Conservation (phyloP, 2,329 filamentous ascomycete genomes). For the Talaromyces sp. region DNA sequence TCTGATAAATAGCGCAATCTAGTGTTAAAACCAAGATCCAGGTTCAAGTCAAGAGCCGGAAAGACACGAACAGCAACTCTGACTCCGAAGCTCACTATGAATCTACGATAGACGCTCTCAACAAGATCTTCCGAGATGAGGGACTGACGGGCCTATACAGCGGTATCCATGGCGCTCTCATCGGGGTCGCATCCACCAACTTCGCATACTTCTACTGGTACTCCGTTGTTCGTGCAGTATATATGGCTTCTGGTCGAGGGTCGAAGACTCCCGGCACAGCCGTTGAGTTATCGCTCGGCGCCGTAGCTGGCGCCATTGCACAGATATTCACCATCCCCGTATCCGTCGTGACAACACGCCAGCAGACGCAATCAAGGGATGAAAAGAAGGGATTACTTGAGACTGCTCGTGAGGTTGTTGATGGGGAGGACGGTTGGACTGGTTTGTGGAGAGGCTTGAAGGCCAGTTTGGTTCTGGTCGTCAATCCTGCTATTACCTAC, state of each 20-base stretch:
- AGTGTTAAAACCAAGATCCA: slow-evolving; percentile 96
- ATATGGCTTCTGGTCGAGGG: slow-evolving; percentile 57
- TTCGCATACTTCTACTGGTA: slow-evolving; percentile 99
- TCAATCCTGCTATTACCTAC: slow-evolving; percentile 97
- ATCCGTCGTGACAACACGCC: slow-evolving; percentile 87
- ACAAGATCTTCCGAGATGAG: slow-evolving; percentile 75
- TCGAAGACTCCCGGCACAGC: slow-evolving; percentile 67
- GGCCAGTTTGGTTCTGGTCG: slow-evolving; percentile 87
- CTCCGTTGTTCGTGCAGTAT: slow-evolving; percentile 75
- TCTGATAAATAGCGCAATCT: slow-evolving; percentile 19
- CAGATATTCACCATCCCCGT: slow-evolving; percentile 97
- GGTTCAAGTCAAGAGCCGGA: slow-evolving; percentile 73
- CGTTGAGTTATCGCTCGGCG: slow-evolving; percentile 77
- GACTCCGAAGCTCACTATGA: slow-evolving; percentile 64
- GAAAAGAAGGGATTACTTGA: slow-evolving; percentile 82
- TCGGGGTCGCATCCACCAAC: slow-evolving; percentile 94
- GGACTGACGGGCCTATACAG: slow-evolving; percentile 79
- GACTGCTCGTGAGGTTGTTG: slow-evolving; percentile 81
- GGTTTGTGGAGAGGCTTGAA: slow-evolving; percentile 95
- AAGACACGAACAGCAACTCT: slow-evolving; percentile 37
- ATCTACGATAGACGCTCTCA: slow-evolving; percentile 82
- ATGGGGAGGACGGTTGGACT: slow-evolving; percentile 81
- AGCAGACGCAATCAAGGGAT: slow-evolving; percentile 82
- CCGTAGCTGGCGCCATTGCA: slow-evolving; percentile 80
- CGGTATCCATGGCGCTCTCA: slow-evolving; percentile 76